phyloP scores from a whole-genome alignment of 2,329 filamentous ascomycete species.

The Alternaria solani region DNA sequence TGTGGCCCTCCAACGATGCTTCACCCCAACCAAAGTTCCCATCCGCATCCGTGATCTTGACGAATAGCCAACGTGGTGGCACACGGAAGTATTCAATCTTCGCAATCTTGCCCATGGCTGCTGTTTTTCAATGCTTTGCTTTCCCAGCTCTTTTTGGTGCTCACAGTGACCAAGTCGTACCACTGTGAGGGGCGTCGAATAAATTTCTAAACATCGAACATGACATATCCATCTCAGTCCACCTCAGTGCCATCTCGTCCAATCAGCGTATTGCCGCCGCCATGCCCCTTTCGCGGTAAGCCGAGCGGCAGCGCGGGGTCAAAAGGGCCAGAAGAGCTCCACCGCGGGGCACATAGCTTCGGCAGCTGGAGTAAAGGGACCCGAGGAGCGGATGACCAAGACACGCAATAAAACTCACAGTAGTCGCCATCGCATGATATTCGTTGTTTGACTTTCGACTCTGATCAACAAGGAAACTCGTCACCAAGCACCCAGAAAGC shows the following conservation, averaged over 20 bases:
- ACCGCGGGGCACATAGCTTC: conserved; percentile 34
- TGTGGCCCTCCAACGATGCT: conserved; percentile 76
- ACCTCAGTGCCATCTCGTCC: neutral
- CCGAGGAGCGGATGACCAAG: conserved; percentile 33
- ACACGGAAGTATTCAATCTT: conserved; percentile 77
- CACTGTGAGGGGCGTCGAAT: neutral
- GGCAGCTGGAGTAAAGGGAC: conserved; percentile 32
- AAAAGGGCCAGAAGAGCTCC: conserved; percentile 21
- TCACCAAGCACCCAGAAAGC: neutral
- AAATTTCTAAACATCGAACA: neutral
- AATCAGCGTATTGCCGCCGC: neutral
- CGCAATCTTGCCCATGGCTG: conserved; percentile 68
- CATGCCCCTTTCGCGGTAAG: conserved; percentile 17
- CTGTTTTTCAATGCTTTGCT: neutral
- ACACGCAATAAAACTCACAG: conserved; percentile 7
- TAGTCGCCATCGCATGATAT: neutral
- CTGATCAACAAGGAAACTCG: neutral
- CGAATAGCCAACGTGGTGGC: conserved; percentile 78
- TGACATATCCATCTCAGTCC: neutral
- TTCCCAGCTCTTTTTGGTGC: neutral
- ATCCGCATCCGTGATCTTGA: conserved; percentile 74
- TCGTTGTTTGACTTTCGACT: neutral
- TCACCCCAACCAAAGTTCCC: conserved; percentile 77
- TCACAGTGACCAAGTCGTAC: too few relatives aligned
- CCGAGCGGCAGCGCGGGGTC: conserved; percentile 42